Evolutionary conservation across 768 basidiomycete species (phyloP), one percentile per base, ranked within the genome.

Genomic region (Tylopilus sp.): DNA sequence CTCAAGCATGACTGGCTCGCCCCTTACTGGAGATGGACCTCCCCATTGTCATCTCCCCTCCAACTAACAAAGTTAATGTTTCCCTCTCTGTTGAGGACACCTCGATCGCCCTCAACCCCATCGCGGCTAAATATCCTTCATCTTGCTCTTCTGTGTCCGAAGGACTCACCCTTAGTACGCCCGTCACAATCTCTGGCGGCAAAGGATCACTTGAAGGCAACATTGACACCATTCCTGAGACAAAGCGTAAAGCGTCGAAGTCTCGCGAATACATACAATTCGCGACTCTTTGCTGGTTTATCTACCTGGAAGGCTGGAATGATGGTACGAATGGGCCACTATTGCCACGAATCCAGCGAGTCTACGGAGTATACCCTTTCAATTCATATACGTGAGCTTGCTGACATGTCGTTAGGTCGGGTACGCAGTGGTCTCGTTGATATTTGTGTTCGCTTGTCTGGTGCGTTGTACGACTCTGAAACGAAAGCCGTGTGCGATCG

Each of bases 241-340:
- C 44, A 22, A 58, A 58, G 36, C 35, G 49, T 0, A 31, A 50
- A 40, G 33, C 40, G 17, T 44, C 48, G 11, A 62, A 52, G 22
- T 45, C 33, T 41, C 55, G 56, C 33, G 59, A 61, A 53, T 44
- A 43, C 50, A 64, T 83, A 23, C 84, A 87, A 53, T 79, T 84
- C 51, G 57, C 68, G 17, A 64, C 82, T 1, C 67, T 83, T 31
- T 86, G 82, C 56, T 80, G 73, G 69, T 69, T 73, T 11, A 46
- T 85, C 42, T 83, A 84, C 52, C 67, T 88, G 4, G 76, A 76
- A 15, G 90, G 90, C 15, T 91, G 88, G 88, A 88, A 85, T 59
- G 90, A 90, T 91, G 88, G 87, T 88, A 85, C 60, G 89, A 90
- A 36, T 64, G 84, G 90, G 2, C 88, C 90, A 1, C 67, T 93